Evolutionary conservation across 805 yeast species (phyloP).

Genomic region (Yarrowia deformans): DNA sequence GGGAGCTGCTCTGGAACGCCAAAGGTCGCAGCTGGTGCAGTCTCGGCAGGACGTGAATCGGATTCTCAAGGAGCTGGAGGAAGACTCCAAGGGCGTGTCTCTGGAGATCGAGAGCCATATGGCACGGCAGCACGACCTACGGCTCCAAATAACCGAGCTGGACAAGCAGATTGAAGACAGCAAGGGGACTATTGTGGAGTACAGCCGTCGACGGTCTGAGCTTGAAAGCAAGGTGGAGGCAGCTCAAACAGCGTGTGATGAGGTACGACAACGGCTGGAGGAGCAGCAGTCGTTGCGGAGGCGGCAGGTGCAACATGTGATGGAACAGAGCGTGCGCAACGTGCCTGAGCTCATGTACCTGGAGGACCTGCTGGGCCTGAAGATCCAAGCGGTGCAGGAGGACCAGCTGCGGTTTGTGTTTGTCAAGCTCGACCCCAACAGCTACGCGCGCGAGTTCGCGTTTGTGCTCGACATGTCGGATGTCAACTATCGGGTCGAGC

Average conservation of each 20-base stretch:
- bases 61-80: slow-evolving; percentile 42
- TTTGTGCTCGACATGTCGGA: slow-evolving; percentile 58
- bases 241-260: not conserved
- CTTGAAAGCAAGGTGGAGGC: slow-evolving; percentile 20
- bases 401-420: slow-evolving; percentile 60
- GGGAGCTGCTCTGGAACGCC: slow-evolving; percentile 19
- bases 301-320: slow-evolving; percentile 50
- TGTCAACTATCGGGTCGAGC: slow-evolving; percentile 50
- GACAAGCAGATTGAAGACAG: slow-evolving; percentile 48
- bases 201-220: slow-evolving; percentile 10
- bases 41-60: slow-evolving; percentile 24
- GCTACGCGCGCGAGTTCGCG: slow-evolving; percentile 55
- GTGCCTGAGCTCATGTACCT: slow-evolving; percentile 60
- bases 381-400: slow-evolving; percentile 59
- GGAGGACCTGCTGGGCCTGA: slow-evolving; percentile 63
- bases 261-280: slow-evolving; percentile 16
- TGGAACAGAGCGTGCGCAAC: slow-evolving; percentile 57
- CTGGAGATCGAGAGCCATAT: slow-evolving; percentile 45
- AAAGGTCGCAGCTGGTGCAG: slow-evolving; percentile 24
- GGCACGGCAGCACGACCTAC: slow-evolving; percentile 46
- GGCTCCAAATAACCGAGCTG: slow-evolving; percentile 43
- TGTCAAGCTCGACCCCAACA: slow-evolving; percentile 56
- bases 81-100: slow-evolving; percentile 46
- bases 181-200: slow-evolving; percentile 49
- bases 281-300: slow-evolving; percentile 49